Conservation (phyloP, 2,329 filamentous ascomycete species). For the Ascocoryne sarcoides region DNA sequence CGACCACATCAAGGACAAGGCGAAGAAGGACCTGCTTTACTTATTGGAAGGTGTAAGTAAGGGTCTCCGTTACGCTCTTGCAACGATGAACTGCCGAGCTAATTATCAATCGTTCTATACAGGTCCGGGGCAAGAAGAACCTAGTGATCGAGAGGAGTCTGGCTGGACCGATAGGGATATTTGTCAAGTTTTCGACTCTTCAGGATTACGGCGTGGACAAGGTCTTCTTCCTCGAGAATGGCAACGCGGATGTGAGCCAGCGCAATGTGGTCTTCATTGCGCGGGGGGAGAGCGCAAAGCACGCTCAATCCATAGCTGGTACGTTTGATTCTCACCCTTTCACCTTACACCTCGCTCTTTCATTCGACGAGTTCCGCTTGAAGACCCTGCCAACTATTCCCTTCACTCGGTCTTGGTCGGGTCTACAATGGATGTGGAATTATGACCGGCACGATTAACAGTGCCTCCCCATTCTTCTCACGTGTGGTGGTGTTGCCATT, state of each 20-base stretch:
- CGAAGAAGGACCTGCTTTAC: slow-evolving; percentile 79
- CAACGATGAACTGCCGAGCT: background rate
- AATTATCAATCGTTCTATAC: slow-evolving; percentile 7
- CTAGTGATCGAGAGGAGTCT: slow-evolving; percentile 86
- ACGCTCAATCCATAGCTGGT: slow-evolving; percentile 85
- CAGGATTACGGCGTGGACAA: slow-evolving; percentile 98
- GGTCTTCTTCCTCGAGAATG: slow-evolving; percentile 93
- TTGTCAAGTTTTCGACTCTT: slow-evolving; percentile 90
- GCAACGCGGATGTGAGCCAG: slow-evolving; percentile 89
- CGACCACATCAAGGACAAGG: slow-evolving; percentile 69
- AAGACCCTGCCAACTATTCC: slow-evolving; percentile 47
- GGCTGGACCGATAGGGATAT: slow-evolving; percentile 78
- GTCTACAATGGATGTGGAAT: no score
- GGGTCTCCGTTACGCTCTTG: slow-evolving; percentile 14
- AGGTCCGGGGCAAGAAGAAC: slow-evolving; percentile 99
- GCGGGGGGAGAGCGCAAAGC: slow-evolving; percentile 77
- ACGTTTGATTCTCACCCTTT: slow-evolving; percentile 25
- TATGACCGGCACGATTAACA: no score
- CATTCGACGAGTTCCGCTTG: no score
- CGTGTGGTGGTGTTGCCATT: slow-evolving; percentile 41
- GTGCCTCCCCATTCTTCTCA: slow-evolving; percentile 30
- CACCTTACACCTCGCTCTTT: no score
- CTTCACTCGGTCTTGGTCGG: no score
- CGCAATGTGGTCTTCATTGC: slow-evolving; percentile 92
- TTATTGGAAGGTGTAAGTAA: slow-evolving; percentile 88